Conservation (phyloP, 805 yeast species). For the Wickerhamiella bombiphila region DNA sequence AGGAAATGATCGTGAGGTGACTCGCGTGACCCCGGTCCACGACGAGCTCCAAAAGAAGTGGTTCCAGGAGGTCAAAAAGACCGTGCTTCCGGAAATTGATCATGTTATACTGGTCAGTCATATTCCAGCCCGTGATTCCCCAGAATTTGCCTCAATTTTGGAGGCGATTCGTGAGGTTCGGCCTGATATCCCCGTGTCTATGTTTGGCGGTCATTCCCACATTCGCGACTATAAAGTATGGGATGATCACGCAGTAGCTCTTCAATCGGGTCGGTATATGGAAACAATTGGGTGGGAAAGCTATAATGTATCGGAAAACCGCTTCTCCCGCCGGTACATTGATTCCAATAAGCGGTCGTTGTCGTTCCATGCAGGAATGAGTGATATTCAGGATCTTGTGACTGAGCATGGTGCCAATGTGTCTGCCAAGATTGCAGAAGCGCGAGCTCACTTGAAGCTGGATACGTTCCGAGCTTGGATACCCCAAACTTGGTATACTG, state of each 20-base stretch:
- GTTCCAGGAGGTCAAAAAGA: conserved; percentile 34
- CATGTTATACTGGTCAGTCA: conserved; percentile 61
- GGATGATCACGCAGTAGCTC: conserved; percentile 51
- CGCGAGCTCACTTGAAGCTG: conserved; percentile 37
- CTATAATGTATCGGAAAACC: conserved; percentile 24
- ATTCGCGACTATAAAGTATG: conserved; percentile 62
- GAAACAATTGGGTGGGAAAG: conserved; percentile 82
- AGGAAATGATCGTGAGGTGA: conserved; percentile 37
- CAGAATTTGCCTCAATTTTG: conserved; percentile 37
- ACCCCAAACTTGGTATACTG: conserved; percentile 49
- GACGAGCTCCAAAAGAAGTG: conserved; percentile 42
- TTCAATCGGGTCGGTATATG: conserved; percentile 82
- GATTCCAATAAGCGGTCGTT: conserved; percentile 70
- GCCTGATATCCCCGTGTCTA: conserved; percentile 54
- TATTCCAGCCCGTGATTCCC: conserved; percentile 50
- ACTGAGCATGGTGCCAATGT: conserved; percentile 40
- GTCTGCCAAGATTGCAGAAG: conserved; percentile 29
- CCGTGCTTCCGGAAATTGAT: conserved; percentile 34
- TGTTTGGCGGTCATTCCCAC: conserved; percentile 91
- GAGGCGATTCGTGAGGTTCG: conserved; percentile 37
- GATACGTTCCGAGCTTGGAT: conserved; percentile 47
- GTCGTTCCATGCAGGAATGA: conserved; percentile 32
- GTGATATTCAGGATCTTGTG: conserved; percentile 25
- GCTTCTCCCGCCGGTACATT: conserved; percentile 50
- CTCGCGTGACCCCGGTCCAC: conserved; percentile 48